Evolutionary conservation across 106 monocot genomes (phyloP).

Genomic region (Dioscorea alata): DNA sequence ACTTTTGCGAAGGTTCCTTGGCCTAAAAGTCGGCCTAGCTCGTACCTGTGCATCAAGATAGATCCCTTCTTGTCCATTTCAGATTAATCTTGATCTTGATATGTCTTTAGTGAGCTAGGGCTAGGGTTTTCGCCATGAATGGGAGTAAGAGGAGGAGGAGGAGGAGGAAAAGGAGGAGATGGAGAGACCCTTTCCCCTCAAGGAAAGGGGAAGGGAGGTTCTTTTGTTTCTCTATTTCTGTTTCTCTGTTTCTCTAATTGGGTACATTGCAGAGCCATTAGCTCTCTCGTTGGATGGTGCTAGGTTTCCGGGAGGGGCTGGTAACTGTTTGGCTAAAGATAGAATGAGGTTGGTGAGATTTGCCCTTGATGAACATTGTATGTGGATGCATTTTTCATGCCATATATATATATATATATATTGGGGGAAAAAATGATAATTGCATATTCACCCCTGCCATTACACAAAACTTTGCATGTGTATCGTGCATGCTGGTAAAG

Average conservation of each 20-base stretch:
- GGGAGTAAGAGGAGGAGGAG: neutral
- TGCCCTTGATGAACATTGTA: too few relatives aligned
- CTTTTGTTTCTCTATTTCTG: neutral
- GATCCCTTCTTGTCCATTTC: slow-evolving; percentile 39
- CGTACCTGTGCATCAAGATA: slow-evolving; percentile 57
- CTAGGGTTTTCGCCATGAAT: neutral
- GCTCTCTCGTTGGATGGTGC: neutral
- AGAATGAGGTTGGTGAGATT: neutral
- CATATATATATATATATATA: too few relatives aligned
- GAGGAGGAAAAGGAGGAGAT: neutral
- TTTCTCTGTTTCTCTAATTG: neutral
- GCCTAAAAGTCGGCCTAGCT: slow-evolving; percentile 43
- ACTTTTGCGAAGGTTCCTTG: slow-evolving; percentile 69
- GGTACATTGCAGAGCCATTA: neutral
- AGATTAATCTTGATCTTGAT: too few relatives aligned
- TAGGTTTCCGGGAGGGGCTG: neutral
- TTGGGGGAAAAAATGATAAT: too few relatives aligned
- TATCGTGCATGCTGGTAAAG: too few relatives aligned
- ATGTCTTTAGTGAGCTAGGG: too few relatives aligned
- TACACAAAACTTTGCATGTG: too few relatives aligned
- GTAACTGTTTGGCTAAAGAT: neutral
- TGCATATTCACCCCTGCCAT: too few relatives aligned
- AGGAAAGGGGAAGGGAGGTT: neutral
- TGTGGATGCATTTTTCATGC: too few relatives aligned
- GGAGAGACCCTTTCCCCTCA: neutral